Conservation (phyloP, 148 eudicot species). For the Linanthus parryae region DNA sequence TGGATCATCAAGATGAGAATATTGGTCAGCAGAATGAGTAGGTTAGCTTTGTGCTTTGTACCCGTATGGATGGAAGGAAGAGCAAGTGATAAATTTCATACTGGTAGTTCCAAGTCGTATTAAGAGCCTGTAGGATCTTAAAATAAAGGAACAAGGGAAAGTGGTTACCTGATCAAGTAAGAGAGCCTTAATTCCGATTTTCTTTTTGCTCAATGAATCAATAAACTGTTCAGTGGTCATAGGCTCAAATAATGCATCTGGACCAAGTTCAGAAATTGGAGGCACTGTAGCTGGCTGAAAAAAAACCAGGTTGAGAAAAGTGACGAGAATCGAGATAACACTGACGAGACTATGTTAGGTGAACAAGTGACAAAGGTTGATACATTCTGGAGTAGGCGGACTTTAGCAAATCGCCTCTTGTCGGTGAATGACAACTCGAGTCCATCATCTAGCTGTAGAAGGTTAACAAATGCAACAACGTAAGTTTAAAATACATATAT, state of each 20-base stretch:
- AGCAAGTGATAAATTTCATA: too few species aligned
- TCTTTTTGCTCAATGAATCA: constrained; percentile 60
- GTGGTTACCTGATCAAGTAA: constrained; percentile 84
- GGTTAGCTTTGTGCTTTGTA: too few species aligned
- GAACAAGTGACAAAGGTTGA: too few species aligned
- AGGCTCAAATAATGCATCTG: constrained; percentile 83
- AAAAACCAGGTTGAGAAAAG: not conserved
- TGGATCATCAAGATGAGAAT: too few species aligned
- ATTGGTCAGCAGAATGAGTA: too few species aligned
- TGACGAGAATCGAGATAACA: constrained; percentile 2
- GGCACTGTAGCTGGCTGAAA: constrained; percentile 79
- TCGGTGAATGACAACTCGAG: constrained; percentile 94
- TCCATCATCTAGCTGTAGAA: constrained; percentile 92
- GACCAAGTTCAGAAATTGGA: constrained; percentile 97
- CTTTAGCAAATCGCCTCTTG: constrained; percentile 96
- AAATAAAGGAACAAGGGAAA: not conserved
- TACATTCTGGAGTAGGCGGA: constrained; percentile 83
- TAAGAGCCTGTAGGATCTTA: too few species aligned
- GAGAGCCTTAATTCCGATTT: constrained; percentile 76
- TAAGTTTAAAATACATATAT: too few species aligned
- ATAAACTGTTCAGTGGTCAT: constrained; percentile 55
- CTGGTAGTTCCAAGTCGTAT: too few species aligned
- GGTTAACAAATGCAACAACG: too few species aligned
- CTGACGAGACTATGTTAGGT: not conserved
- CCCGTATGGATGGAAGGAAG: too few species aligned